Conservation (phyloP, 257 asterid genomes). For the Forsythia suspensa region DNA sequence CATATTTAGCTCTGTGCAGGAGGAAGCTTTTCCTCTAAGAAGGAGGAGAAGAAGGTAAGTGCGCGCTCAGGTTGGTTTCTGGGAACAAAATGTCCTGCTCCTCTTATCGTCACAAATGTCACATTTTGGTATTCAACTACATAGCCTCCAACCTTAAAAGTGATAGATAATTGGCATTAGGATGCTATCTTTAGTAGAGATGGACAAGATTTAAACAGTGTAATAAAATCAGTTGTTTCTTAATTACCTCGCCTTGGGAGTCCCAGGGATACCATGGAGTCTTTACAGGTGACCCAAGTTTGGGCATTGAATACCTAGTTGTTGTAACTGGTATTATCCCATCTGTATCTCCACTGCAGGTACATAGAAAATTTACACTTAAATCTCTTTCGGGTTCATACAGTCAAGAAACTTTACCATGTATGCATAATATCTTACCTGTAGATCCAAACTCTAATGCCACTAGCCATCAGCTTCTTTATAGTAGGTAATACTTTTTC, state of each 20-base stretch:
- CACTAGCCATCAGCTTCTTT: conserved; percentile 32
- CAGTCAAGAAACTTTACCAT: neutral
- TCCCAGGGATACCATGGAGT: conserved; percentile 63
- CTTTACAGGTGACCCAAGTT: conserved; percentile 28
- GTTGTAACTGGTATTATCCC: conserved; percentile 44
- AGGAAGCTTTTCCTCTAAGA: conserved; percentile 52
- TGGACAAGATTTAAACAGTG: neutral
- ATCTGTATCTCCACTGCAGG: conserved; percentile 48
- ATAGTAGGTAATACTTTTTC: conserved; percentile 40
- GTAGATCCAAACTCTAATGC: conserved; percentile 46
- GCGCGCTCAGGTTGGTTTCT: conserved; percentile 58
- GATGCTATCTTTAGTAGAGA: neutral
- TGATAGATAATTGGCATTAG: too few species aligned
- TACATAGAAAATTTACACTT: neutral
- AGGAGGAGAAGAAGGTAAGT: conserved; percentile 37
- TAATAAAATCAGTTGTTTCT: neutral
- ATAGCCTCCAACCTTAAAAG: conserved; percentile 56
- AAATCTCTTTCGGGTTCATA: too few species aligned
- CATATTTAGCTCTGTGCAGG: conserved; percentile 17
- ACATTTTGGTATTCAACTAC: conserved; percentile 44
- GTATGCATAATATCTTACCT: conserved; percentile 23
- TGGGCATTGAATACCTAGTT: conserved; percentile 36
- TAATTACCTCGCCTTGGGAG: conserved; percentile 41
- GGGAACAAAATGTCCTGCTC: conserved; percentile 59
- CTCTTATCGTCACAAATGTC: conserved; percentile 54